Conservation (phyloP, 768 basidiomycete species). For the Termitomyces sp. region DNA sequence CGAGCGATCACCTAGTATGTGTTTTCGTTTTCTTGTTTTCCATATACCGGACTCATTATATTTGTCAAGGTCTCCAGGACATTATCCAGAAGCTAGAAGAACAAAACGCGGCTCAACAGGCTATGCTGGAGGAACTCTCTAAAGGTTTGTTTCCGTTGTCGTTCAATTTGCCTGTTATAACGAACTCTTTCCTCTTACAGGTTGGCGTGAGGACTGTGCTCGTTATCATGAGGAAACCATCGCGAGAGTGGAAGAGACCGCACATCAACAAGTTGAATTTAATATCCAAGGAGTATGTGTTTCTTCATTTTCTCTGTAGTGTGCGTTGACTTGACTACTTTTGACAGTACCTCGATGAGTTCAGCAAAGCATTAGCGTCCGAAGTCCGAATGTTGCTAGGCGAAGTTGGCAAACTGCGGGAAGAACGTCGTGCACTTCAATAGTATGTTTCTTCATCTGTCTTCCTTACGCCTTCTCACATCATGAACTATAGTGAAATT, state of each 20-base stretch:
- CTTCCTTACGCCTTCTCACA: not conserved
- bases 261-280: conserved; percentile 73
- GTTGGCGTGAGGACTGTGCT: conserved; percentile 60
- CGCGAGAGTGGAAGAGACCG: conserved; percentile 62
- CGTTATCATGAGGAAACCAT: conserved; percentile 67
- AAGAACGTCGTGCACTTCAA: conserved; percentile 73
- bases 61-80: conserved; percentile 45
- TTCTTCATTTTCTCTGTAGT: not conserved
- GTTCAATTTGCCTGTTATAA: not conserved
- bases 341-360: conserved; percentile 75
- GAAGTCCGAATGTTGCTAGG: conserved; percentile 81
- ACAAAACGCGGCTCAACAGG: conserved; percentile 57
- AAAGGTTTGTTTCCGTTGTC: conserved; percentile 39
- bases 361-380: conserved; percentile 76
- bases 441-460: conserved; percentile 45
- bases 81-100: conserved; percentile 53
- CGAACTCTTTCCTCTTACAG: conserved; percentile 28
- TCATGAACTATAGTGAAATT: conserved; percentile 52
- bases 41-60: not conserved
- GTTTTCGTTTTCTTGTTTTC: not conserved
- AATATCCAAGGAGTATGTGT: conserved; percentile 75
- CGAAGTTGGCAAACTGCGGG: conserved; percentile 79
- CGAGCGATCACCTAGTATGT: conserved; percentile 51
- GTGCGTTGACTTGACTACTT: conserved; percentile 1
- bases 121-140: conserved; percentile 47